Evolutionary conservation across 805 yeast species (phyloP).

Genomic region (Suhomyces sp.): DNA sequence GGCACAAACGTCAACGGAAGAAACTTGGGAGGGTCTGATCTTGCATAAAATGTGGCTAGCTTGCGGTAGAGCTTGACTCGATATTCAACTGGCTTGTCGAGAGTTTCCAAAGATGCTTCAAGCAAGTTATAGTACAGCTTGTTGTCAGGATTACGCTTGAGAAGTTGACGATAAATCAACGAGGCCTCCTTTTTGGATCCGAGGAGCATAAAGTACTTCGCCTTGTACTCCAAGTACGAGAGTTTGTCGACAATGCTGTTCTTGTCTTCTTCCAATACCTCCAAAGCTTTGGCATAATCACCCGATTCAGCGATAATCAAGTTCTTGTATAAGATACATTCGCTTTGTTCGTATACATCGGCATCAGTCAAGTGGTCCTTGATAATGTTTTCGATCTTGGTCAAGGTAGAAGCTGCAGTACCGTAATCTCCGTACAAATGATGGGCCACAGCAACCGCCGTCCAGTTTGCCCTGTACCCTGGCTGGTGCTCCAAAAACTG

Average conservation of each 20-base stretch:
- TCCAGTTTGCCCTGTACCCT: conserved; percentile 89
- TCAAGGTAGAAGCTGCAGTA: conserved; percentile 68
- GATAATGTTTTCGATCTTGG: conserved; percentile 72
- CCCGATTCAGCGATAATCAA: conserved; percentile 62
- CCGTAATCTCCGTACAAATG: conserved; percentile 66
- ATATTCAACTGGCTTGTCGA: conserved; percentile 40
- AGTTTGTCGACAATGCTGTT: conserved; percentile 53
- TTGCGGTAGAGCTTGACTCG: conserved; percentile 63
- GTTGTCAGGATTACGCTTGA: conserved; percentile 86
- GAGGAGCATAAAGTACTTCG: conserved; percentile 57
- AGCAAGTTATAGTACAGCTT: conserved; percentile 60
- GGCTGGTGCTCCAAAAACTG: conserved; percentile 67
- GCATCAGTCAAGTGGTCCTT: conserved; percentile 63
- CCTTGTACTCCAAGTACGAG: conserved; percentile 64
- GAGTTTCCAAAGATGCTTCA: conserved; percentile 57
- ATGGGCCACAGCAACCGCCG: conserved; percentile 81
- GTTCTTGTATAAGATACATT: conserved; percentile 72
- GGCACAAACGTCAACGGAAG: conserved; percentile 74
- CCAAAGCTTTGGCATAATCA: conserved; percentile 61
- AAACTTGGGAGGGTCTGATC: conserved; percentile 73
- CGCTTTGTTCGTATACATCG: conserved; percentile 77
- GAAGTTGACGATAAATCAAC: conserved; percentile 58
- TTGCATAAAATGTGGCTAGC: conserved; percentile 70
- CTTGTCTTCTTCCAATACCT: conserved; percentile 51
- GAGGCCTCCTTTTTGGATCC: conserved; percentile 65